These are phyloP conservation scores for Pyrenula massariospora DNA, from an alignment of 495 filamentous ascomycete genomes.

Conservation along the genomic window DNA sequence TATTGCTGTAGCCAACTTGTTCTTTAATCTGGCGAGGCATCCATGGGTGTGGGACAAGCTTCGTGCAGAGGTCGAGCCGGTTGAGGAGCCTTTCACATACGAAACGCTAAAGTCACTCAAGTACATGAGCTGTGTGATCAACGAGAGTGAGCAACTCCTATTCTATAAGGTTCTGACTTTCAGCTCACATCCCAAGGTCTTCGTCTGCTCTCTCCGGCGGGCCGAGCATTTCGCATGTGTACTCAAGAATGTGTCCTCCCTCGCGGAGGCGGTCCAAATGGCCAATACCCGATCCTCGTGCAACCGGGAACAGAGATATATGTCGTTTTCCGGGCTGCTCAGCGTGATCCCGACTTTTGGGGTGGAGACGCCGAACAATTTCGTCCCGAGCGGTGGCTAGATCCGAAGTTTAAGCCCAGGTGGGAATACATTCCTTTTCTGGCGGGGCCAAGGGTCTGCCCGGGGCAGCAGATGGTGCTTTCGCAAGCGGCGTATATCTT, in stretches of 20 bases:
- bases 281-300: constrained; percentile 53
- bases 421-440: constrained; percentile 55
- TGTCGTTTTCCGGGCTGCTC: constrained; percentile 43
- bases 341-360: constrained; percentile 37
- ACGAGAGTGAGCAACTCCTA: constrained; percentile 45
- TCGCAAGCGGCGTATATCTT: not conserved
- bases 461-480: constrained; percentile 26
- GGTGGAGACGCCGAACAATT: constrained; percentile 33
- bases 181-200: too few species aligned
- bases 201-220: constrained; percentile 69
- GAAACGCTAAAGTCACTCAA: constrained; percentile 33
- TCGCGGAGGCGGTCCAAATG: constrained; percentile 64
- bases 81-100: constrained; percentile 31
- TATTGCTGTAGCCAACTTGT: constrained; percentile 34
- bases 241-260: constrained; percentile 68
- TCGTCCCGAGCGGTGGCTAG: constrained; percentile 53
- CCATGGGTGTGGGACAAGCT: constrained; percentile 32
- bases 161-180: too few species aligned
- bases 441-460: constrained; percentile 58
- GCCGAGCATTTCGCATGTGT: constrained; percentile 66
- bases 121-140: constrained; percentile 37
- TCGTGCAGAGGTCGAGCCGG: constrained; percentile 19
- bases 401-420: constrained; percentile 27
- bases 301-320: constrained; percentile 34
- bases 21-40: constrained; percentile 37